A percentile compares a stretch with the other conserved stretches of the same genome.
Conservation (phyloP, 352 stramenopile species). For the Globisporangium radiosum region DNA sequence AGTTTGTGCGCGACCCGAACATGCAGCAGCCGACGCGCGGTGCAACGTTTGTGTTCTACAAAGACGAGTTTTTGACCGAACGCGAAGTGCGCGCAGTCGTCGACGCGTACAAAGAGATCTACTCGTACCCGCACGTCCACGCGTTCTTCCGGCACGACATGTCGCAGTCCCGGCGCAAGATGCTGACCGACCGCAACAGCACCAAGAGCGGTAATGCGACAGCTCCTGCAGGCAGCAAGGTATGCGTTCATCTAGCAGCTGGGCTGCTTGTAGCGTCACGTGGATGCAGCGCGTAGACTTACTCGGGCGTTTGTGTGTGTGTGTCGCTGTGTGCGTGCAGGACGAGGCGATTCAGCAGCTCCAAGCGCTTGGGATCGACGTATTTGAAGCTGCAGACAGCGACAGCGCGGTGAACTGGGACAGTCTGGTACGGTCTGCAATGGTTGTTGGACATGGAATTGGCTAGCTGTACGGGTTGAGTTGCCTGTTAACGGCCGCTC, state of each 20-base stretch:
- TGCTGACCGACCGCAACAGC: constrained; percentile 22
- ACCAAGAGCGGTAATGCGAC: background rate
- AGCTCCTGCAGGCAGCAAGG: constrained; percentile 33
- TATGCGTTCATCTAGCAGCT: constrained; percentile 1
- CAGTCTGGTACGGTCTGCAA: constrained; percentile 41
- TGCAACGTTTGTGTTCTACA: constrained; percentile 79
- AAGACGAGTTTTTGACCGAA: constrained; percentile 71
- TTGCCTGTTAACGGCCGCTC: too few species aligned
- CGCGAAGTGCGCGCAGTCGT: constrained; percentile 70
- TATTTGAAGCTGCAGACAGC: constrained; percentile 59
- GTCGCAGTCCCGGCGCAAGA: constrained; percentile 54
- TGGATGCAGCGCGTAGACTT: background rate
- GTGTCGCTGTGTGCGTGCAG: constrained; percentile 14
- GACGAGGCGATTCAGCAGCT: constrained; percentile 79
- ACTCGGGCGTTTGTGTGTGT: constrained; percentile 1
- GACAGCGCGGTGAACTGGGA: constrained; percentile 74
- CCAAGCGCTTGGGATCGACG: constrained; percentile 70
- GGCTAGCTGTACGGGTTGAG: too few species aligned
- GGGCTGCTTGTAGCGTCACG: too few species aligned
- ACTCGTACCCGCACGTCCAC: constrained; percentile 70
- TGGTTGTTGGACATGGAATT: background rate
- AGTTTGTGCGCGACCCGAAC: constrained; percentile 56
- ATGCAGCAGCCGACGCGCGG: constrained; percentile 24
- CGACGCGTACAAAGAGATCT: constrained; percentile 81
- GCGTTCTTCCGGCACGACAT: constrained; percentile 67